Conservation (phyloP, 108 stramenopile species). For the Skeletonema marinoi region DNA sequence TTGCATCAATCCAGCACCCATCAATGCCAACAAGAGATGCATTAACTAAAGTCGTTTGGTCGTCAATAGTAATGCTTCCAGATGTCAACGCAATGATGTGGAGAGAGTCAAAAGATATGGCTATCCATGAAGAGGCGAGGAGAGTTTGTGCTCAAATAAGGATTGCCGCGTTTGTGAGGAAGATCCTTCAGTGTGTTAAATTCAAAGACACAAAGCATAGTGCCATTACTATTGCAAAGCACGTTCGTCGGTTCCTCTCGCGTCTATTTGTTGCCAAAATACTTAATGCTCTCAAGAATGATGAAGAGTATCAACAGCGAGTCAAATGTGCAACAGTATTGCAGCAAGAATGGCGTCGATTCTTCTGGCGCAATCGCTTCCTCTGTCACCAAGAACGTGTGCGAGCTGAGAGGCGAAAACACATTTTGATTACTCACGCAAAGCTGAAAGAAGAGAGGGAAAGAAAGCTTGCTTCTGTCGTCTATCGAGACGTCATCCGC, state of each 20-base stretch:
- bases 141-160: constrained; percentile 53
- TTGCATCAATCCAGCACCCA: constrained; percentile 46
- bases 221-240: constrained; percentile 20
- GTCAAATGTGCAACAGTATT: constrained; percentile 20
- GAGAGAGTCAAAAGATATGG: constrained; percentile 57
- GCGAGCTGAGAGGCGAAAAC: constrained; percentile 14
- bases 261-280: constrained; percentile 18
- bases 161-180: constrained; percentile 45
- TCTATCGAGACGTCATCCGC: constrained; percentile 33
- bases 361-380: constrained; percentile 34
- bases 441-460: constrained; percentile 18
- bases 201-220: constrained; percentile 24
- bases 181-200: background rate
- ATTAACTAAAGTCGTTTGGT: constrained; percentile 37
- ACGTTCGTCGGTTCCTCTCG: constrained; percentile 25
- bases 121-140: constrained; percentile 42
- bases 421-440: constrained; percentile 19
- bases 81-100: constrained; percentile 58
- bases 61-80: constrained; percentile 49
- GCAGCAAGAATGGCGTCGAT: constrained; percentile 41
- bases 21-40: constrained; percentile 27
- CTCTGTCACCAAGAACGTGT: constrained; percentile 13
- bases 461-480: constrained; percentile 12
- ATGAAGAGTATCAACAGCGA: constrained; percentile 10
- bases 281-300: constrained; percentile 18